Evolutionary conservation across 2,329 filamentous ascomycete species (phyloP), one percentile per base, ranked within the genome.

Genomic region (Lasiodiplodia sp.): DNA sequence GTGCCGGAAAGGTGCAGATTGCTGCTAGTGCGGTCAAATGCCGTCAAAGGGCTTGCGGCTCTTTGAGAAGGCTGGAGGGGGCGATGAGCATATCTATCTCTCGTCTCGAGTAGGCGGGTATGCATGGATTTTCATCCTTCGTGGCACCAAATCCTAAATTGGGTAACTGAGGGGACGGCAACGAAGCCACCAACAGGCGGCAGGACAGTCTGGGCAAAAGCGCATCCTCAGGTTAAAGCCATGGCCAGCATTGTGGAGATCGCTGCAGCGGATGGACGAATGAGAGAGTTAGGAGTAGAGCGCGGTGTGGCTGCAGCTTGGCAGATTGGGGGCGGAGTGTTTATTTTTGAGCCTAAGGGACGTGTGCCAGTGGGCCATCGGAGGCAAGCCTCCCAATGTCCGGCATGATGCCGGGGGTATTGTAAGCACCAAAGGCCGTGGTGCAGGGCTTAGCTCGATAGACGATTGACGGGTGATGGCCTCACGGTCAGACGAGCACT

Each of bases 251-350:
- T 16, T n/a, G 52, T 56, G 52, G 52, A 56, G 44, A n/a, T n/a
- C 6, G 23, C 21, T 21, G n/a, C 4, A 11, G 10, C 16, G 7
- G 23, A 5, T 18, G 16, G 52, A 28, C 52, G 52, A 56, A 56
- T 56, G 14, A 34, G 52, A 37, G 28, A 11, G 28, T 16, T 25
- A 28, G 16, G 28, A 31, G 28, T 1, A 37, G 6, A 10, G 25
- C 52, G 52, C 52, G 28, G 52, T 56, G 52, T 56, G 52, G 52
- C 52, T 56, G 25, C 52, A 6, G 14, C 52, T 56, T 56, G 52
- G 52, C 52, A 56, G 5, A 34, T 56, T 56, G 52, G 52, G 52
- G 52, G 52, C 52, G 52, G 28, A 56, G 18, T 28, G 52, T 56
- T 56, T 37, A 55, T 55, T 56, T 31, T 56, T 37, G 28, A 28